Evolutionary conservation across 345 rosid genomes (phyloP).

Genomic region (Eucalyptus fibrosa): DNA sequence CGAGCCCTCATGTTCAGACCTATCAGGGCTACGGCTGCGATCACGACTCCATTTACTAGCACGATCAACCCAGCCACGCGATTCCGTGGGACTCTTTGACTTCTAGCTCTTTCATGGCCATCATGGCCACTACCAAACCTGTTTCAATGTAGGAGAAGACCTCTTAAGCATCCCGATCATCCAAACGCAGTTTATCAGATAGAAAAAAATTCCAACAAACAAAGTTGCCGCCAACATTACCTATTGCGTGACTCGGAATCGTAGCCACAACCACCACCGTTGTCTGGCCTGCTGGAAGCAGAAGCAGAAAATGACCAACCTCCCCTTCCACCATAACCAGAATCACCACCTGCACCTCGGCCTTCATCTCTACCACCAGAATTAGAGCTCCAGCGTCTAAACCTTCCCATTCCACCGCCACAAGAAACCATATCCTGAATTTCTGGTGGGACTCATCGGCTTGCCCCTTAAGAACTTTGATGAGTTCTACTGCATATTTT

Average conservation of each 20-base stretch:
- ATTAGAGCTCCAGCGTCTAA: constrained; percentile 60
- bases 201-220: background rate
- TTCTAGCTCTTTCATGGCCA: constrained; percentile 6
- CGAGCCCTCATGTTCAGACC: no score
- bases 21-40: no score
- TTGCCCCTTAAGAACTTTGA: constrained; percentile 81
- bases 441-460: constrained; percentile 69
- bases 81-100: constrained; percentile 13
- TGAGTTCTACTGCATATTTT: constrained; percentile 65
- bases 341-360: constrained; percentile 24
- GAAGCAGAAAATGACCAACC: background rate
- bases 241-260: constrained; percentile 42
- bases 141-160: background rate
- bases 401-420: constrained; percentile 60
- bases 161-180: no score
- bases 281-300: background rate
- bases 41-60: no score
- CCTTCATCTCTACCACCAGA: constrained; percentile 57
- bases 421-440: constrained; percentile 76
- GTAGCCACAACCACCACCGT: constrained; percentile 32
- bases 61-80: constrained; percentile 20
- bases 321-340: constrained; percentile 40
- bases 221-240: constrained; percentile 4
- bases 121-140: background rate
- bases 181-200: background rate